These are phyloP conservation scores for Pleurotus tuoliensis DNA, from an alignment of 768 basidiomycete species.

Conservation along the genomic window DNA sequence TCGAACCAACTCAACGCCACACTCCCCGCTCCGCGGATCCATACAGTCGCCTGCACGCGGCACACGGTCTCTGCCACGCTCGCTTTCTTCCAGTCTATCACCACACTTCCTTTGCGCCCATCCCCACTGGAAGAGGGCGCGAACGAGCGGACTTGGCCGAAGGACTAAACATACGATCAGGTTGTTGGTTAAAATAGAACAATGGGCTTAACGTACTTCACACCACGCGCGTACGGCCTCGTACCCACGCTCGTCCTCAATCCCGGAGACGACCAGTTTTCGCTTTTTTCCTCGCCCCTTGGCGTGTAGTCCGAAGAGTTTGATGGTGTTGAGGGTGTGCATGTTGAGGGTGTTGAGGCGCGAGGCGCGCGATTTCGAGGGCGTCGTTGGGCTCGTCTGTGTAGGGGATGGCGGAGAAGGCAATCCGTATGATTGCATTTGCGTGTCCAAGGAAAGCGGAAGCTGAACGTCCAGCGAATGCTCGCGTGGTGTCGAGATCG, in stretches of 20 bases:
- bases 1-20: conserved; percentile 32
- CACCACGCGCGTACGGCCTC: conserved; percentile 32
- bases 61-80: conserved; percentile 38
- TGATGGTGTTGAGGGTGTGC: no score
- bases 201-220: conserved; percentile 18
- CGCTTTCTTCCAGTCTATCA: conserved; percentile 33
- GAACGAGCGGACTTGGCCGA: conserved; percentile 30
- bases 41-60: conserved; percentile 32
- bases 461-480: no score
- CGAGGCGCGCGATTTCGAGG: no score
- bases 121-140: conserved; percentile 21
- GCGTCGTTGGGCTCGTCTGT: no score
- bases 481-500: no score
- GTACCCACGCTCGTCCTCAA: conserved; percentile 21
- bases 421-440: no score
- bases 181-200: not conserved
- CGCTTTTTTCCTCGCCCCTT: conserved; percentile 21
- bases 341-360: no score
- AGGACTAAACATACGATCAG: conserved; percentile 13
- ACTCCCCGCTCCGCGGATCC: conserved; percentile 36
- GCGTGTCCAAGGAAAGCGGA: no score
- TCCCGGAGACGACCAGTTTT: conserved; percentile 27
- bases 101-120: conserved; percentile 9
- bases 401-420: no score
- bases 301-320: no score